Percentiles rank a stretch among this genome's conserved stretches.
Evolutionary conservation across 306 rosid species (phyloP).

Genomic region (Inga oerstediana): DNA sequence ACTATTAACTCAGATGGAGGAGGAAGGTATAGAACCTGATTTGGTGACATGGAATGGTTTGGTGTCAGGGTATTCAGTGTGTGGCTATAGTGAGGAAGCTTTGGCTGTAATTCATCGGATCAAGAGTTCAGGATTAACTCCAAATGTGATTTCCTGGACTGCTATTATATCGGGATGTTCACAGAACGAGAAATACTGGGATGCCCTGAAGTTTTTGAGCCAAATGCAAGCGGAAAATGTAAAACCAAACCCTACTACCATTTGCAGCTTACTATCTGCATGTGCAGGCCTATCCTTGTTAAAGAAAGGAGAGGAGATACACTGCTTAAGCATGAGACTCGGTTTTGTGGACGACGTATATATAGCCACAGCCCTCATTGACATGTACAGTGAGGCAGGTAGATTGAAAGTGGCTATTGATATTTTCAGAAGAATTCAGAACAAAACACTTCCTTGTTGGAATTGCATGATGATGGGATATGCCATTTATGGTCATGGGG

Average conservation of each 20-base stretch:
- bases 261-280: slow-evolving; percentile 59
- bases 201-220: slow-evolving; percentile 49
- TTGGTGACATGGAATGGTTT: slow-evolving; percentile 75
- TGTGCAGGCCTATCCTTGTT: slow-evolving; percentile 66
- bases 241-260: slow-evolving; percentile 53
- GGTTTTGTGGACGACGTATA: slow-evolving; percentile 51
- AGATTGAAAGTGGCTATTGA: slow-evolving; percentile 46
- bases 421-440: slow-evolving; percentile 54
- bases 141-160: slow-evolving; percentile 79
- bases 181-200: slow-evolving; percentile 51
- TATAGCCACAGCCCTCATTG: slow-evolving; percentile 62
- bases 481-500: slow-evolving; percentile 59
- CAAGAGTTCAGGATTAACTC: slow-evolving; percentile 56
- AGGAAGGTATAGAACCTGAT: slow-evolving; percentile 61
- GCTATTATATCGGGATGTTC: slow-evolving; percentile 71
- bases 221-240: slow-evolving; percentile 70
- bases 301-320: slow-evolving; percentile 68
- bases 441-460: slow-evolving; percentile 72
- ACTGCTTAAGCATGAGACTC: slow-evolving; percentile 47
- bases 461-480: slow-evolving; percentile 80
- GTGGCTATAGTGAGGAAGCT: slow-evolving; percentile 60
- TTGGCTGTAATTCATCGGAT: slow-evolving; percentile 45
- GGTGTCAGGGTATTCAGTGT: slow-evolving; percentile 62
- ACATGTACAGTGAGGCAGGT: slow-evolving; percentile 68
- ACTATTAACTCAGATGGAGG: slow-evolving; percentile 47